phyloP scores from a whole-genome alignment of 257 asterid species.

The Nicotiana noctiflora region DNA sequence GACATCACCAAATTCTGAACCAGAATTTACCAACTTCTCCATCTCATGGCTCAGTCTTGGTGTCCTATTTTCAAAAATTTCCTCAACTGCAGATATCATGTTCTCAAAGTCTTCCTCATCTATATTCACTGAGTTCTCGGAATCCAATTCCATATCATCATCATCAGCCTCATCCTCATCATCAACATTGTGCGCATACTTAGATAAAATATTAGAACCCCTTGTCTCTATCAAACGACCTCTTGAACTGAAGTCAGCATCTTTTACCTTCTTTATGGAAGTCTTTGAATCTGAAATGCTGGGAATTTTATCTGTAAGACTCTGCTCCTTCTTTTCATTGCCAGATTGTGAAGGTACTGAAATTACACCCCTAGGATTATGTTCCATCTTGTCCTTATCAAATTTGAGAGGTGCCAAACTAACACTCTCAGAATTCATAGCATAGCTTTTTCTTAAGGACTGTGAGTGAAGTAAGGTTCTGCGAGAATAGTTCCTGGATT shows the following conservation, averaged over 20 bases:
- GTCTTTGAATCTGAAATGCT: constrained; percentile 40
- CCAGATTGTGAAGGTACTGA: not conserved
- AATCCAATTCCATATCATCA: constrained; percentile 40
- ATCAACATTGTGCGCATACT: constrained; percentile 32
- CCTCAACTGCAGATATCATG: constrained; percentile 11
- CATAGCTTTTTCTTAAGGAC: constrained; percentile 45
- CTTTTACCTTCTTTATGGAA: constrained; percentile 54
- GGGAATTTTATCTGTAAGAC: constrained; percentile 13
- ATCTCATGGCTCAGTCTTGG: constrained; percentile 18
- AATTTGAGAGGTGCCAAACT: constrained; percentile 34
- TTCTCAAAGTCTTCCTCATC: constrained; percentile 43
- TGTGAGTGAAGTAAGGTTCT: constrained; percentile 54
- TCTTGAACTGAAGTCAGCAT: constrained; percentile 39
- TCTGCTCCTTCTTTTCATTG: not conserved
- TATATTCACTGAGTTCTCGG: constrained; percentile 36
- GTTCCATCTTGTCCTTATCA: constrained; percentile 28
- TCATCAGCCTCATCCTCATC: constrained; percentile 41
- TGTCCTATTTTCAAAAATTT: constrained; percentile 11
- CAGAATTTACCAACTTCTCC: constrained; percentile 33
- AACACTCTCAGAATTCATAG: constrained; percentile 42
- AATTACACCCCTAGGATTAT: constrained; percentile 23
- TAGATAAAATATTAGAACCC: constrained; percentile 23
- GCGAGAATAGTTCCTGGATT: constrained; percentile 46
- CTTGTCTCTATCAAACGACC: constrained; percentile 35
- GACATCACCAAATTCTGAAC: constrained; percentile 45